Percentiles rank a stretch among this genome's conserved stretches.
Conservation (phyloP, 371 early-diverging fungal genomes). For the Blakeslea trispora region DNA sequence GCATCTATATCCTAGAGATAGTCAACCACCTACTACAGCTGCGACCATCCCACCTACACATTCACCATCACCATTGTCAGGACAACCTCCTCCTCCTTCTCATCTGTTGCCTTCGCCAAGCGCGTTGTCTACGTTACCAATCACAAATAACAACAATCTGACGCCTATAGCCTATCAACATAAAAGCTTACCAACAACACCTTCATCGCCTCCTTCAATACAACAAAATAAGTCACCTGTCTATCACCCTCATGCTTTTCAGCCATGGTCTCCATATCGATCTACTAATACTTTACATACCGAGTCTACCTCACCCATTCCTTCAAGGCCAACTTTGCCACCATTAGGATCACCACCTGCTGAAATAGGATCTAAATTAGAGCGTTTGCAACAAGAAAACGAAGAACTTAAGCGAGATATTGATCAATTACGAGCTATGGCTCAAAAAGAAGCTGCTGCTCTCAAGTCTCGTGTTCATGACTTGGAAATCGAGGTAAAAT, state of each 20-base stretch:
- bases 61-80: conserved; percentile 12
- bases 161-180: conserved; percentile 19
- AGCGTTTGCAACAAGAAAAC: conserved; percentile 25
- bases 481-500: conserved; percentile 40
- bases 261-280: conserved; percentile 20
- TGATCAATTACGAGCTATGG: conserved; percentile 21
- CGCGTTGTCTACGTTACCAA: conserved; percentile 27
- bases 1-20: conserved; percentile 23
- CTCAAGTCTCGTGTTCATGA: conserved; percentile 33
- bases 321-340: conserved; percentile 11
- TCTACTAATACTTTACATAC: neutral
- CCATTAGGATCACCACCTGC: conserved; percentile 17
- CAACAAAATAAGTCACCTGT: conserved; percentile 7
- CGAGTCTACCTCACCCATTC: conserved; percentile 2
- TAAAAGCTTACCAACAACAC: conserved; percentile 26
- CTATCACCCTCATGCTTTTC: conserved; percentile 19
- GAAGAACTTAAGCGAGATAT: conserved; percentile 28
- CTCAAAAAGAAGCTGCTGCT: conserved; percentile 18
- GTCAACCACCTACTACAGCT: conserved; percentile 5
- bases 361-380: conserved; percentile 14
- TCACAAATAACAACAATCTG: conserved; percentile 17
- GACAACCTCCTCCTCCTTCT: neutral
- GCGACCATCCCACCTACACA: neutral
- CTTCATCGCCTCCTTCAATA: conserved; percentile 20
- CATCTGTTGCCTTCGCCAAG: conserved; percentile 32